Evolutionary conservation across 2,329 filamentous ascomycete genomes (phyloP).

Genomic region (Exophiala bonariae): DNA sequence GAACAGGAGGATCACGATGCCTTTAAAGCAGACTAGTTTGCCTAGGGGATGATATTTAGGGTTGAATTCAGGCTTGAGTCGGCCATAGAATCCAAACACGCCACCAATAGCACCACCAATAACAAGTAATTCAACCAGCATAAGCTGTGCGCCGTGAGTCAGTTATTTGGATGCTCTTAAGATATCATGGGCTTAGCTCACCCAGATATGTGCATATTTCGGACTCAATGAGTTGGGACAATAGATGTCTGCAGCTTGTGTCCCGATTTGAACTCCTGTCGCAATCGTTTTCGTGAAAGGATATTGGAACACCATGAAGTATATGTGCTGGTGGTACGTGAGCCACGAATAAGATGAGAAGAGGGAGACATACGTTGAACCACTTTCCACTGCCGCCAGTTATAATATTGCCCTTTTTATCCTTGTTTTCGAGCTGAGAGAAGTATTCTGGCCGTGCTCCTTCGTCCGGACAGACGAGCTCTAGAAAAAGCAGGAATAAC

Average conservation of each 20-base stretch:
- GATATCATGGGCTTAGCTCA: not conserved
- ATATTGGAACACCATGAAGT: constrained; percentile 80
- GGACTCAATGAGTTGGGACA: constrained; percentile 76
- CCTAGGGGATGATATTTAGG: constrained; percentile 7
- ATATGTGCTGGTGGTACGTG: constrained; percentile 46
- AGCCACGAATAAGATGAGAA: not conserved
- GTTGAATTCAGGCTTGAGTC: constrained; percentile 75
- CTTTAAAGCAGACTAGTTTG: constrained; percentile 68
- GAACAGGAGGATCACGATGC: constrained; percentile 87
- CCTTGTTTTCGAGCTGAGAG: constrained; percentile 3
- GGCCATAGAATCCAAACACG: constrained; percentile 78
- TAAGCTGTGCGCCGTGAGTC: not conserved
- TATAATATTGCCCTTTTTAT: constrained; percentile 6
- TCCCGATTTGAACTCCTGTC: constrained; percentile 74
- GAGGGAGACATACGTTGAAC: constrained; percentile 45
- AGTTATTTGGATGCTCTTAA: no score
- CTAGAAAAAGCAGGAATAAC: constrained; percentile 11
- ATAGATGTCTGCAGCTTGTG: constrained; percentile 68
- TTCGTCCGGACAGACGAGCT: constrained; percentile 12
- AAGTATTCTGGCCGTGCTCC: constrained; percentile 6
- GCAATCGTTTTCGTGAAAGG: constrained; percentile 76
- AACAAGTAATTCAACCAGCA: constrained; percentile 5
- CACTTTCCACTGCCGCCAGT: constrained; percentile 12
- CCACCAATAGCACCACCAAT: constrained; percentile 59
- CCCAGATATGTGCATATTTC: constrained; percentile 78